Conservation (phyloP, 2,329 filamentous ascomycete species). For the Karstenula rhodostoma region DNA sequence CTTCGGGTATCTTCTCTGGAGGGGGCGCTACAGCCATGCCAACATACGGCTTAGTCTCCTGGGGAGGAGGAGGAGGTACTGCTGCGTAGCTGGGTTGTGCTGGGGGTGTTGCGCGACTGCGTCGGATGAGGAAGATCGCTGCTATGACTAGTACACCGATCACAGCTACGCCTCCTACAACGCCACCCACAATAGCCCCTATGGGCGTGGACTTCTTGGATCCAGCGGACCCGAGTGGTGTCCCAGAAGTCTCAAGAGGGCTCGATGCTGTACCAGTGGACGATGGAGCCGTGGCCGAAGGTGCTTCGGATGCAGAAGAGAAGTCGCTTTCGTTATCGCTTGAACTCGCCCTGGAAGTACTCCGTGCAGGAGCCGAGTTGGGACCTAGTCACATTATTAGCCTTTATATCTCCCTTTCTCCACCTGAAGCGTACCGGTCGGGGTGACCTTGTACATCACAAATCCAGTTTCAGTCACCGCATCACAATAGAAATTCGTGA, state of each 20-base stretch:
- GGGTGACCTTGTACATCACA: conserved; percentile 3
- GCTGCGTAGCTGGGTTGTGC: neutral
- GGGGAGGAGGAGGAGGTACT: neutral
- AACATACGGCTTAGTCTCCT: neutral
- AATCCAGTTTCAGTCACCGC: neutral
- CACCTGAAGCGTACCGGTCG: neutral
- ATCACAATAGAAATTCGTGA: conserved; percentile 9
- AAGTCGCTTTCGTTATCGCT: neutral
- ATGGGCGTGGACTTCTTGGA: conserved; percentile 2
- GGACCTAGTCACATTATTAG: neutral
- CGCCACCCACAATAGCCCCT: conserved; percentile 2
- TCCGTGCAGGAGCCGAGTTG: neutral
- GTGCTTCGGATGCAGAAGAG: neutral
- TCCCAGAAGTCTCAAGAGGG: neutral
- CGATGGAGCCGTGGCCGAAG: neutral
- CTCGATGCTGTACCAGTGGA: neutral
- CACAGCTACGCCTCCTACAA: conserved; percentile 1
- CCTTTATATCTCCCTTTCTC: no score
- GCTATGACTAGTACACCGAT: neutral
- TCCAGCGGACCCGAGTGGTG: neutral
- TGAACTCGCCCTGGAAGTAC: neutral
- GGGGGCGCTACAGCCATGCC: conserved; percentile 2
- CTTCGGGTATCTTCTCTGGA: neutral
- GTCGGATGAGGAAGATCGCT: conserved; percentile 4
- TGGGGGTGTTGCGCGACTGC: neutral